A percentile compares a stretch with the other conserved stretches of the same genome.
phyloP scores from a whole-genome alignment of 257 asterid genomes.

The Nicotiana benthamiana region DNA sequence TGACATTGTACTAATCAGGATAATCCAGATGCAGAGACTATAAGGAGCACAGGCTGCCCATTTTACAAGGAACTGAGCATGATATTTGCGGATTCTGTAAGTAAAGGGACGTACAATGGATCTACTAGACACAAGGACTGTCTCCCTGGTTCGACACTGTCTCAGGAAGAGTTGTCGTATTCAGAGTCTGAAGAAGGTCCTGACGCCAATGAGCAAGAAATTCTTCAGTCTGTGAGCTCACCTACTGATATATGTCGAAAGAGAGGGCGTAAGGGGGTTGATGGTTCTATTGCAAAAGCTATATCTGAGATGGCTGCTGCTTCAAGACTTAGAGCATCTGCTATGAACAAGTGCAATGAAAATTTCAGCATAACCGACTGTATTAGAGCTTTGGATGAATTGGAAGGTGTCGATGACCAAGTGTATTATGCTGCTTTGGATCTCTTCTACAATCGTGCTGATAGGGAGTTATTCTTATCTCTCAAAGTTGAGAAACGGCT shows the following conservation, averaged over 20 bases:
- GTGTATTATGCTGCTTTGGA: constrained; percentile 63
- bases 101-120: constrained; percentile 26
- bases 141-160: constrained; percentile 9
- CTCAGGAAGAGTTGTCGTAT: constrained; percentile 40
- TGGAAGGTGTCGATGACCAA: constrained; percentile 48
- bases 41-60: constrained; percentile 56
- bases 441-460: constrained; percentile 48
- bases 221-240: constrained; percentile 9
- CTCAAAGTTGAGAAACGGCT: constrained; percentile 57
- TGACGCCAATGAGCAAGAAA: constrained; percentile 15
- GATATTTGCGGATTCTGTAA: constrained; percentile 42
- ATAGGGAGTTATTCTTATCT: constrained; percentile 65
- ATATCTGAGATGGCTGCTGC: constrained; percentile 77
- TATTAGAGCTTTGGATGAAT: constrained; percentile 53
- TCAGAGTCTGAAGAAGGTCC: constrained; percentile 50
- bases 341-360: constrained; percentile 36
- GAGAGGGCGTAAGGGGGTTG: constrained; percentile 64
- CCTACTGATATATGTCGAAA: constrained; percentile 34
- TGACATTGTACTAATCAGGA: constrained; percentile 39
- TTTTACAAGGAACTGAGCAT: constrained; percentile 46
- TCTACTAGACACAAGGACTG: constrained; percentile 26
- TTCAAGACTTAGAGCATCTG: constrained; percentile 52
- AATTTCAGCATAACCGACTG: constrained; percentile 51
- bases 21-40: constrained; percentile 74
- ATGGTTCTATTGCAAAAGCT: constrained; percentile 61